These are phyloP conservation scores for Avena eriantha DNA, from an alignment of 176 grass and related monocot genomes.

Conservation along the genomic window DNA sequence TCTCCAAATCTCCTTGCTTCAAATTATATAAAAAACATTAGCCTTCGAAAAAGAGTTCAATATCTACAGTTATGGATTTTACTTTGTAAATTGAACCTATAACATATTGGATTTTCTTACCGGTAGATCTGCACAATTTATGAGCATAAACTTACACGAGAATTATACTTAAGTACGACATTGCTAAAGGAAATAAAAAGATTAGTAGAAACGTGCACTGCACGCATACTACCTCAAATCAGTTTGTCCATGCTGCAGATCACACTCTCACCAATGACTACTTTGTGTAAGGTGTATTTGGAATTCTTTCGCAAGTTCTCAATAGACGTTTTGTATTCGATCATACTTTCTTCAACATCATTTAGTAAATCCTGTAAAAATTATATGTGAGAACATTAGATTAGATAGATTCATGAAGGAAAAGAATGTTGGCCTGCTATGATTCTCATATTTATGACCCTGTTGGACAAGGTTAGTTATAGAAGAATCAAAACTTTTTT, in stretches of 20 bases:
- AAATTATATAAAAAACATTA: too few species aligned
- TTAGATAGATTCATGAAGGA: slow-evolving; percentile 6
- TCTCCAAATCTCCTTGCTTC: too few species aligned
- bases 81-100: too few species aligned
- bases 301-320: slow-evolving; percentile 72
- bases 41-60: too few species aligned
- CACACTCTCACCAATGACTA: slow-evolving; percentile 73
- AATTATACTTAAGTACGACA: background rate
- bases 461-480: slow-evolving; percentile 1
- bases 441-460: background rate
- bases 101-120: too few species aligned
- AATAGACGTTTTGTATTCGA: slow-evolving; percentile 33
- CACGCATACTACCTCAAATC: too few species aligned
- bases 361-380: too few species aligned
- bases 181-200: background rate
- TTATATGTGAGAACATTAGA: background rate
- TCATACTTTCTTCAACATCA: too few species aligned
- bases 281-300: slow-evolving; percentile 78
- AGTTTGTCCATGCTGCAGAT: slow-evolving; percentile 63
- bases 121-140: background rate
- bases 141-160: slow-evolving; percentile 10
- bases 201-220: too few species aligned
- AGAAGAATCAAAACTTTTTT: background rate
- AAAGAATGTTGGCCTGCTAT: background rate
- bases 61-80: too few species aligned